Conservation (phyloP, 108 stramenopile species). For the Epipyxis sp. region DNA sequence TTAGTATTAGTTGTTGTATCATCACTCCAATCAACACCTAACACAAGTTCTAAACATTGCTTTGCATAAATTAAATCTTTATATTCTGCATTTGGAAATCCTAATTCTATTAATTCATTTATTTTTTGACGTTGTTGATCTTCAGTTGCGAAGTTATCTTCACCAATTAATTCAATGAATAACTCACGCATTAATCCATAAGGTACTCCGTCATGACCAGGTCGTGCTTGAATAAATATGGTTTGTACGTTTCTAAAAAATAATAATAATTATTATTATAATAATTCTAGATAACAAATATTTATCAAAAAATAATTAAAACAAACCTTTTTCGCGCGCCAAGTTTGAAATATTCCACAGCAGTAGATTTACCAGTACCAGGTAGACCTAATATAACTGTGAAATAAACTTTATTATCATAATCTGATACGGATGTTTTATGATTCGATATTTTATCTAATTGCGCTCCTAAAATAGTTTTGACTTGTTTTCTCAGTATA, state of each 20-base stretch:
- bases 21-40: conserved; percentile 20
- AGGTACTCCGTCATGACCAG: conserved; percentile 20
- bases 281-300: too few species aligned
- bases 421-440: background rate
- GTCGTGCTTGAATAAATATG: conserved; percentile 4
- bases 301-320: too few species aligned
- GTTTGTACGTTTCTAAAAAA: background rate
- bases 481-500: background rate
- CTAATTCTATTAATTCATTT: background rate
- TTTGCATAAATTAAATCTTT: background rate
- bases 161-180: conserved; percentile 18
- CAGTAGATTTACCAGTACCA: conserved; percentile 24
- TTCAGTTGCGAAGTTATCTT: conserved; percentile 3
- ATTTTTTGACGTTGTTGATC: conserved; percentile 8
- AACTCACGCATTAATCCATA: conserved; percentile 16
- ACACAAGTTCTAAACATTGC: background rate
- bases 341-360: background rate
- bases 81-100: background rate
- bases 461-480: background rate
- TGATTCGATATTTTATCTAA: background rate
- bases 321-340: background rate
- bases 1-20: background rate
- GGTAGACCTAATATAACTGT: conserved; percentile 3
- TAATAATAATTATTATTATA: too few species aligned
- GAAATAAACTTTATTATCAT: background rate